Evolutionary conservation across 164 flowering plant genomes (phyloP), one percentile per base, ranked within the genome.

Genomic region (Kalanchoe fedtschenkoi): DNA sequence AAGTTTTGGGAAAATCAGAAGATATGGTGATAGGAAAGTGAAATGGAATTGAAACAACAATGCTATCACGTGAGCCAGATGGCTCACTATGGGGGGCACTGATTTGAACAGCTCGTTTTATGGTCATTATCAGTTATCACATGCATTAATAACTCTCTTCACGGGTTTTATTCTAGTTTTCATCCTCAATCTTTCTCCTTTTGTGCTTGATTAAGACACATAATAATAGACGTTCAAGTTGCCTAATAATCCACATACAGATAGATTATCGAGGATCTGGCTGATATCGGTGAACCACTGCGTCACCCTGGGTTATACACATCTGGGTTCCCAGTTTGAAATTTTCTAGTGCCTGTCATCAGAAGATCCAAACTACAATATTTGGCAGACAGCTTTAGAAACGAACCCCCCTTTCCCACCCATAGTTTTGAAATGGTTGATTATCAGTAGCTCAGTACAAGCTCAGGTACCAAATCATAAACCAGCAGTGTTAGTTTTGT

Each of bases 61-160:
- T 16, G 17, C 88, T 80, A 74, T 81, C 78, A 84, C 79, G 76
- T 77, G 83, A 84, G 80, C 75, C 75, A 35, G 32, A 13, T 28
- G 62, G 65, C 44, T 67, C 73, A 80, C 70, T 71, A 70, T 75
- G 64, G 17, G 19, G 43, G 75, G 80, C 77, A 80, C 75, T 85
- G 91, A 87, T 78, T 77, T 78, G 68, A 82, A 82, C 91, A 80
- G 78, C 79, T 80, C 89, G 71, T 69, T 62, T 53, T 35, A 32
- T 42, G 53, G 35, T 62, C 29, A 63, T 28, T 67, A 62, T 86
- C 92, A 89, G 62, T 28, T 67, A 62, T 86, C 92, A 89, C 95
- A 89, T 89, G 95, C 95, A 81, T 59, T 65, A 67, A 22, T 43
- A 47, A 22, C 28, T 16, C 43, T 54, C 58, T 74, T 89, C 95